Percentiles rank a stretch among this genome's conserved stretches.
Conservation (phyloP, 495 filamentous ascomycete genomes). For the Beverwykella pulmonaria region DNA sequence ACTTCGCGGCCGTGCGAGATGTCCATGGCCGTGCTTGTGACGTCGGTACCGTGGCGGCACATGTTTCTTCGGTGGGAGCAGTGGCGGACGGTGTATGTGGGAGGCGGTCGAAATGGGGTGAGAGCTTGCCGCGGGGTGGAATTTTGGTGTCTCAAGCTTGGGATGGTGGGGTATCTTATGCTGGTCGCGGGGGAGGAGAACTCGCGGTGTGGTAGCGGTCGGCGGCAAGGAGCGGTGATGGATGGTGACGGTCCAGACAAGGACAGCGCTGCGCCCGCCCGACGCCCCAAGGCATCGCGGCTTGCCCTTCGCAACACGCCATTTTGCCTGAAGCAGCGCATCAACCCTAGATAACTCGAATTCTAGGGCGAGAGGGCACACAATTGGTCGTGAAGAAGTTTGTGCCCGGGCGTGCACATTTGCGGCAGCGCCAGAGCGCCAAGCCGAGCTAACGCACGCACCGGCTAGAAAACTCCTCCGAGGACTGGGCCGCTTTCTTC, state of each 20-base stretch:
- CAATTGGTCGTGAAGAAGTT: conserved; percentile 26
- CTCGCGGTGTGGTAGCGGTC: conserved; percentile 16
- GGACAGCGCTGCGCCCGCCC: not conserved
- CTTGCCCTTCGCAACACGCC: not conserved
- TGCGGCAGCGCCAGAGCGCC: not conserved
- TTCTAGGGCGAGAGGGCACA: conserved; percentile 6
- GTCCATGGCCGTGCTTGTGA: conserved; percentile 46
- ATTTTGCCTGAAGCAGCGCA: conserved; percentile 33
- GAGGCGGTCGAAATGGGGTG: not conserved
- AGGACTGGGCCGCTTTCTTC: conserved; percentile 1
- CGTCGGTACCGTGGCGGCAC: conserved; percentile 47
- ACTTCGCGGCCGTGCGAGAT: conserved; percentile 62
- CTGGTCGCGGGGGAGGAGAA: conserved; percentile 4
- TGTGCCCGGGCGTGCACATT: not conserved
- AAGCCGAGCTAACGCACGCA: conserved; percentile 14
- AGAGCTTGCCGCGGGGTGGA: conserved; percentile 17
- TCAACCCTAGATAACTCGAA: conserved; percentile 8
- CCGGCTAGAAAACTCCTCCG: conserved; percentile 9
- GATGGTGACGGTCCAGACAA: not conserved
- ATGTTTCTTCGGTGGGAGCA: conserved; percentile 52
- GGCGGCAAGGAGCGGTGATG: conserved; percentile 11
- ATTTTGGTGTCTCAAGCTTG: not conserved
- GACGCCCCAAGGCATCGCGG: not conserved
- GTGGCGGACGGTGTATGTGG: conserved; percentile 24
- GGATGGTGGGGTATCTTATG: conserved; percentile 3